These are phyloP conservation scores for Epipyxis sp. DNA, from an alignment of 108 stramenopile genomes.

Conservation along the genomic window DNA sequence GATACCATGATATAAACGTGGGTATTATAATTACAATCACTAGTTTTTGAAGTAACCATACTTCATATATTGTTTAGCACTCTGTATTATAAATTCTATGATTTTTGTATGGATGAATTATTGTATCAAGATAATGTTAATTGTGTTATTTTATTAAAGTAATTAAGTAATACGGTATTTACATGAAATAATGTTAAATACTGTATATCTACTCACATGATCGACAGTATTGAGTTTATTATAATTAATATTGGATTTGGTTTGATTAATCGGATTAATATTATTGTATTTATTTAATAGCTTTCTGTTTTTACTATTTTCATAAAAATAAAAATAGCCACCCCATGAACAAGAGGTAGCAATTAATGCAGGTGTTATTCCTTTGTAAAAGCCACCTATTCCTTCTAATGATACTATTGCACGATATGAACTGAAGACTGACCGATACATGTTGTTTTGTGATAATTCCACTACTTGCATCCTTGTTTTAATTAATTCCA, in stretches of 20 bases:
- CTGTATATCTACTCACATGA: too few species aligned
- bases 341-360: conserved; percentile 92
- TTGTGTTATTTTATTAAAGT: too few species aligned
- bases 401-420: conserved; percentile 71
- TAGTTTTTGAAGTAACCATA: too few species aligned
- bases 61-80: too few species aligned
- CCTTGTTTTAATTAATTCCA: conserved; percentile 22
- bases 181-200: neutral
- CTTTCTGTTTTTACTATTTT: conserved; percentile 65
- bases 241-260: too few species aligned
- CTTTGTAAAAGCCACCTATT: conserved; percentile 76
- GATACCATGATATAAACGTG: too few species aligned
- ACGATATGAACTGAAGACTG: conserved; percentile 42
- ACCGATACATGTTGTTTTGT: conserved; percentile 1
- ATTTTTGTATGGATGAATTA: too few species aligned
- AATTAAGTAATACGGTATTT: too few species aligned
- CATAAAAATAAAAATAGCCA: conserved; percentile 94
- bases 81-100: too few species aligned
- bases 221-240: neutral
- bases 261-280: neutral
- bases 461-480: conserved; percentile 13
- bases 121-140: too few species aligned
- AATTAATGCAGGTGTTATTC: conserved; percentile 79
- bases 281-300: neutral
- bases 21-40: too few species aligned